phyloP scores from a whole-genome alignment of 106 monocot species.

The Apostasia ramifera region DNA sequence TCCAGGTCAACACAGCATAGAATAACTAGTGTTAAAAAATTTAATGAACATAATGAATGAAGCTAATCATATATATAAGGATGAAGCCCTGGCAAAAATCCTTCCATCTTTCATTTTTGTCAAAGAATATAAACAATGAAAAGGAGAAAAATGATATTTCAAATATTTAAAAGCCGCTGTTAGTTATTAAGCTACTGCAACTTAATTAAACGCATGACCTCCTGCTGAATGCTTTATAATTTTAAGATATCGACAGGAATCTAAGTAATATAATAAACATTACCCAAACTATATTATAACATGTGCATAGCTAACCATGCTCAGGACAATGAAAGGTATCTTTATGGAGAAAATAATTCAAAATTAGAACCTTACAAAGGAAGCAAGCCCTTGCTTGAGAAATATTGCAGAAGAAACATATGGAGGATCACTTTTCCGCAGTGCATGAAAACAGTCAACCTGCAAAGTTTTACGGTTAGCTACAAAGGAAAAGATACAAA shows the following conservation, averaged over 20 bases:
- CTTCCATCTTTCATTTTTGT: no score
- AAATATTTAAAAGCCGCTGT: no score
- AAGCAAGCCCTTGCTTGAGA: conserved; percentile 83
- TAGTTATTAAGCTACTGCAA: no score
- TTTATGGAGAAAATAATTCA: conserved; percentile 1
- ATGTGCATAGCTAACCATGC: not conserved
- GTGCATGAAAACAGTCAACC: conserved; percentile 94
- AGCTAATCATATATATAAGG: no score
- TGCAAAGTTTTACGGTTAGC: conserved; percentile 18
- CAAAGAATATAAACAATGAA: no score
- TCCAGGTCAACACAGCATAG: no score
- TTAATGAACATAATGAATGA: no score
- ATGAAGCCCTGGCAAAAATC: no score
- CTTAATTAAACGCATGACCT: no score
- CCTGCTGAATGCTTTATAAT: not conserved
- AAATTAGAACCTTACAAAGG: conserved; percentile 67
- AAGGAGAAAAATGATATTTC: no score
- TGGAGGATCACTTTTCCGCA: conserved; percentile 91
- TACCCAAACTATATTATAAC: no score
- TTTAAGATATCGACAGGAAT: not conserved
- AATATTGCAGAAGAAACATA: conserved; percentile 84
- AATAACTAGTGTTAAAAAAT: no score
- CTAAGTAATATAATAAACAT: not conserved
- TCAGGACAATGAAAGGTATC: not conserved
- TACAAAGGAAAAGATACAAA: not conserved